Conservation (phyloP, 2,329 filamentous ascomycete species). For the Colletotrichum euphorbiae region DNA sequence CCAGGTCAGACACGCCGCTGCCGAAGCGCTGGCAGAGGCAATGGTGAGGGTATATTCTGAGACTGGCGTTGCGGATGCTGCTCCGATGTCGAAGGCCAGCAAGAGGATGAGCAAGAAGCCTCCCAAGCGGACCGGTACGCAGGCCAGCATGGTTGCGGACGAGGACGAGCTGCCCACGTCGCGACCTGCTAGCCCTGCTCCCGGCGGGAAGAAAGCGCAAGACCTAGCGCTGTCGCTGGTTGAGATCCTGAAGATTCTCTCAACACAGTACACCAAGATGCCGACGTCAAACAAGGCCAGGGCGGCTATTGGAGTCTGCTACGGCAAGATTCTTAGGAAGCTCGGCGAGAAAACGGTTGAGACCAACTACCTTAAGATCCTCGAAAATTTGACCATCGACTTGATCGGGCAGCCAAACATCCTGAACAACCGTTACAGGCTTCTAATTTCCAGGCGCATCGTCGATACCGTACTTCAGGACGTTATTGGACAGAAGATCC, state of each 20-base stretch:
- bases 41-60: constrained; percentile 85
- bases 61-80: constrained; percentile 56
- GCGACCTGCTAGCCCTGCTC: constrained; percentile 79
- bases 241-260: constrained; percentile 84
- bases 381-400: constrained; percentile 83
- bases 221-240: constrained; percentile 79
- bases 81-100: constrained; percentile 71
- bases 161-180: constrained; percentile 75
- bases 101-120: constrained; percentile 76
- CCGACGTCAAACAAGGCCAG: constrained; percentile 84
- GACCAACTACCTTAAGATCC: constrained; percentile 82
- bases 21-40: constrained; percentile 85
- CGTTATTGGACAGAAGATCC: constrained; percentile 81
- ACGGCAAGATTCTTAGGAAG: constrained; percentile 81
- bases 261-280: constrained; percentile 81
- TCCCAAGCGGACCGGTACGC: constrained; percentile 69
- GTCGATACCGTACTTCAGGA: constrained; percentile 87
- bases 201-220: constrained; percentile 75
- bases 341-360: constrained; percentile 88
- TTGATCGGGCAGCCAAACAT: constrained; percentile 82
- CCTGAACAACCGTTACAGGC: constrained; percentile 85
- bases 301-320: constrained; percentile 88
- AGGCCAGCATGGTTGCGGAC: constrained; percentile 71
- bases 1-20: constrained; percentile 85
- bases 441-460: constrained; percentile 86